Evolutionary conservation across 2,329 filamentous ascomycete species (phyloP), one percentile per base, ranked within the genome.

Genomic region (Podosphaera fusca): DNA sequence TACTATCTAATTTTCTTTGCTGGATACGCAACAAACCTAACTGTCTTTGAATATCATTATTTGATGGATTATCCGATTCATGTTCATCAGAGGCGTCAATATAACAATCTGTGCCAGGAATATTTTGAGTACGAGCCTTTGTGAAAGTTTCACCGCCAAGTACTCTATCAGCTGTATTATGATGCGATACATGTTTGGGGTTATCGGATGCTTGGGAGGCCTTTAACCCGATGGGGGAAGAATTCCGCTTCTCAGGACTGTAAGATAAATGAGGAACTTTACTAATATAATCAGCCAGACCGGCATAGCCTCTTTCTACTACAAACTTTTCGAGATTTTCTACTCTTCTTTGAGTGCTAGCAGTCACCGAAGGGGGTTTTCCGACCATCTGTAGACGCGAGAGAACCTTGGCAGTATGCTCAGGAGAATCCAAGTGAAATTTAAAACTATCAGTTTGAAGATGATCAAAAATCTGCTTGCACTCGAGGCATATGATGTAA

Each of bases 401-500:
- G 14, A 55, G 29, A 14, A 46, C 29, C 30, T 55, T 55, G 9
- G 14, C 8, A 1, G 54, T 55, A 34, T 55, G 54, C 21, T 55
- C 54, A 4, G 54, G 38, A 3, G 54, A 45, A 45, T 55, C 54
- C 30, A 55, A 14, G 14, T 55, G 38, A 30, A 7, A 33, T 30
- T 35, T 45, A 38, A 55, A 55, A 4, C n/a, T 34, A 38, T 53
- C 50, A 14, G 14, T 36, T 33, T 33, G n/a, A 12, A 34, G 30
- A 46, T 34, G 21, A 45, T 55, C 31, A n/a, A 46, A 31, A 12
- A 55, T 21, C 38, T 31, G 6, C 34, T 46, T 47, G 14, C 54
- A 55, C 21, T 55, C 54, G 34, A 36, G 40, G 14, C 54, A 55
- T n/a, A 55, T 45, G 29, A 55, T 55, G 30, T 35, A 35, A n/a